phyloP scores from a whole-genome alignment of 2,329 filamentous ascomycete species.

The Beauveria australis region DNA sequence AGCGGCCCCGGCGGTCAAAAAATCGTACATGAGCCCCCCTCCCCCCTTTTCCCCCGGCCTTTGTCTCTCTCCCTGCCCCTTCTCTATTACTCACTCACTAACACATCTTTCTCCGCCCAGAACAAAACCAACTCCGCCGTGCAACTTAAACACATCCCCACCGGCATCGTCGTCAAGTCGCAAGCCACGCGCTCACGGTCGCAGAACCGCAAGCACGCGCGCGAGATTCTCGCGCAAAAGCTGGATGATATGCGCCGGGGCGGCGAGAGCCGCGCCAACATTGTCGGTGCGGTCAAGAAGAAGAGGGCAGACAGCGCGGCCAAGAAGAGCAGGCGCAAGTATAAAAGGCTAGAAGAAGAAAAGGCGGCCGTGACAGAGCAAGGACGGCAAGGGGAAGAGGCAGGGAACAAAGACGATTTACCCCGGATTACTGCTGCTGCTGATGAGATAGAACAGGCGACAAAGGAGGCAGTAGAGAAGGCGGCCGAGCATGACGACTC shows the following conservation, averaged over 20 bases:
- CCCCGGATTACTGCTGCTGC: background rate
- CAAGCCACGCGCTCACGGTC: constrained; percentile 81
- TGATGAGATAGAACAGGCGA: background rate
- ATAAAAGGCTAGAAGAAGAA: constrained; percentile 51
- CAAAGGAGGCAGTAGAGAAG: background rate
- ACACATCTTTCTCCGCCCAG: constrained; percentile 28
- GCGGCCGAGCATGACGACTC: too few species aligned
- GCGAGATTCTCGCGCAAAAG: constrained; percentile 65
- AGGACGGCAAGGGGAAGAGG: background rate
- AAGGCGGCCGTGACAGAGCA: constrained; percentile 21
- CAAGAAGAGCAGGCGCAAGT: constrained; percentile 81
- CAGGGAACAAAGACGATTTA: background rate
- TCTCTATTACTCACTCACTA: background rate
- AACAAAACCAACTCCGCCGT: constrained; percentile 97
- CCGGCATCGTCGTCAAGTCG: constrained; percentile 87
- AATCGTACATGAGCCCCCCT: constrained; percentile 50
- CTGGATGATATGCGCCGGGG: constrained; percentile 68
- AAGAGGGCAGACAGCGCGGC: constrained; percentile 66
- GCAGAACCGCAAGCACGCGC: constrained; percentile 81
- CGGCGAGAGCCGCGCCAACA: constrained; percentile 53
- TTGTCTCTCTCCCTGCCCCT: background rate
- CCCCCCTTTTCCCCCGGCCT: background rate
- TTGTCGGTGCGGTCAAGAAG: constrained; percentile 55
- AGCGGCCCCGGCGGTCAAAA: constrained; percentile 92
- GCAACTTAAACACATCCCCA: constrained; percentile 82